Base-by-base conservation (phyloP, 2,329 filamentous ascomycete genomes). In the Apiospora arundinis region DNA sequence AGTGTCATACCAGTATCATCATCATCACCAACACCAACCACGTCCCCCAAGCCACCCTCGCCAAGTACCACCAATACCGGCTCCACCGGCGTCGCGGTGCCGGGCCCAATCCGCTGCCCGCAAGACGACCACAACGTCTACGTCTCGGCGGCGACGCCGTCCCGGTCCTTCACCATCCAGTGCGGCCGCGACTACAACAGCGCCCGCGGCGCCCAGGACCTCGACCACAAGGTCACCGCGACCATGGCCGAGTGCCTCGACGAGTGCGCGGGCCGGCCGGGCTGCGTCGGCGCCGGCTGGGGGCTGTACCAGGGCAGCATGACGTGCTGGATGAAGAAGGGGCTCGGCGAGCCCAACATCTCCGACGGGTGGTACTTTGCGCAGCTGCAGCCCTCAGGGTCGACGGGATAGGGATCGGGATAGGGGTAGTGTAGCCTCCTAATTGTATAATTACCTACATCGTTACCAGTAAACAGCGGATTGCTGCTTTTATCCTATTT, bases 141-240 rank as follows among this genome's bases (percentile, higher is more conserved):
- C 69, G 56, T 76, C 0, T 67, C 52, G 32, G 6, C 75, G 14
- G 9, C 63, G 32, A 70, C 68, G 11, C 69, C 70, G 69, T 73
- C 73, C 9, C 75, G 73, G 72, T 71, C 76, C 40, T 76, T 76
- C 70, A 74, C 76, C 67, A 32, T 75, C 9, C 71, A 76, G 72
- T 76, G 76, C 70, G 76, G 74, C 14, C 72, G 69, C 18, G 74
- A 77, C 56, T 76, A 77, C 70, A 75, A 69, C 63, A 74, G 73
- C n/a, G 37, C 49, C 1, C 56, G 63, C 45, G 73, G 75, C 44
- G 73, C 74, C 2, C 28, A 11, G 18, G 75, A 76, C 65, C 70
- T 77, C 2, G 16, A 12, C 16, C 71, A 74, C 48, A 73, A 72
- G 70, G 63, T 69, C 11, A 44, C 42, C 12, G 21, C 63, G 14